Evolutionary conservation across 768 basidiomycete species (phyloP).

Genomic region (Boletus tomentosulus): DNA sequence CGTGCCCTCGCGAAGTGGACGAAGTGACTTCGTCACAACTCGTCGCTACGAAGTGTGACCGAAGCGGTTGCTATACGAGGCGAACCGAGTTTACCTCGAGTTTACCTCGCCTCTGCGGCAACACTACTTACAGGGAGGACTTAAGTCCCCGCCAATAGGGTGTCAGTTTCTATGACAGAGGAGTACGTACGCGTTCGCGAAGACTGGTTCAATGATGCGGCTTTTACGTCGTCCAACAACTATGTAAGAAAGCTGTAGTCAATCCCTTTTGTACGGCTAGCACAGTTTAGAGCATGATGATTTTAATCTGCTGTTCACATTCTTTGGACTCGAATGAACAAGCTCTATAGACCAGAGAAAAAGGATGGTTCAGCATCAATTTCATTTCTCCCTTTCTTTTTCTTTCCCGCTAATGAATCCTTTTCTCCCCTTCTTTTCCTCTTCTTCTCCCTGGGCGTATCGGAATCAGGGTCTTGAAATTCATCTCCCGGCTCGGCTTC

Average conservation of each 20-base stretch:
- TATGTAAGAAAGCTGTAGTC: background rate
- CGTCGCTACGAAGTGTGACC: too few species aligned
- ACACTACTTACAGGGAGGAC: too few species aligned
- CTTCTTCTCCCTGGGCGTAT: conserved; percentile 39
- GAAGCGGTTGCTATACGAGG: too few species aligned
- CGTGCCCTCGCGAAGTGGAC: too few species aligned
- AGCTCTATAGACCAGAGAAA: conserved; percentile 57
- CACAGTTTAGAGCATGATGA: background rate
- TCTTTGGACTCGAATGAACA: background rate
- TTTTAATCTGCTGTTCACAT: background rate
- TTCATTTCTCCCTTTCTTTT: conserved; percentile 58
- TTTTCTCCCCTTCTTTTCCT: conserved; percentile 55
- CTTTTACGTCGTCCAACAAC: background rate
- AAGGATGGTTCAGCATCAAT: conserved; percentile 58
- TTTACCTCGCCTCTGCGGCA: too few species aligned
- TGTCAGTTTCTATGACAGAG: background rate
- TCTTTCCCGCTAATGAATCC: conserved; percentile 44
- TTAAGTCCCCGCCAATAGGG: background rate
- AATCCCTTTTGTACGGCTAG: background rate
- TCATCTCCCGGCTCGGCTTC: conserved; percentile 22
- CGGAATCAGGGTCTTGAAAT: conserved; percentile 24
- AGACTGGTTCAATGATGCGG: background rate
- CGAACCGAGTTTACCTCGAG: too few species aligned
- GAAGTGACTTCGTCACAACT: too few species aligned
- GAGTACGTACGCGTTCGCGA: background rate